phyloP scores from a whole-genome alignment of 2,329 filamentous ascomycete species.

The Simplicillium sp. region DNA sequence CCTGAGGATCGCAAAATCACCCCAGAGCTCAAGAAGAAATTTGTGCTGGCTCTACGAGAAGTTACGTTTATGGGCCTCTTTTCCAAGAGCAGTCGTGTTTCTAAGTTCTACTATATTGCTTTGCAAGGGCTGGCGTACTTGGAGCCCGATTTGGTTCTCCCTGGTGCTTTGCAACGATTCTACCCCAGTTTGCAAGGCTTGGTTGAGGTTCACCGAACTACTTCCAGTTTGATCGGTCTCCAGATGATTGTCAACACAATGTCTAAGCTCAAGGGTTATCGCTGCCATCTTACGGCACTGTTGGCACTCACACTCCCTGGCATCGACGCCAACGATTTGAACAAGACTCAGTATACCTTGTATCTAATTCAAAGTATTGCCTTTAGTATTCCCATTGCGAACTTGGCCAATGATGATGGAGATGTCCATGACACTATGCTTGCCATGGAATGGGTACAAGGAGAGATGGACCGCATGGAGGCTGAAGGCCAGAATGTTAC shows the following conservation, averaged over 20 bases:
- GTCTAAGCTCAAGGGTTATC: conserved; percentile 87
- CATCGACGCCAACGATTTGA: conserved; percentile 94
- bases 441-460: conserved; percentile 88
- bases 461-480: conserved; percentile 91
- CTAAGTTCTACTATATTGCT: conserved; percentile 84
- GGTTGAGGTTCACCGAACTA: conserved; percentile 93
- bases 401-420: conserved; percentile 51
- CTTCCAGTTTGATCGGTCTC: conserved; percentile 82
- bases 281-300: conserved; percentile 89
- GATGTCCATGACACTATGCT: conserved; percentile 64
- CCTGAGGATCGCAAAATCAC: conserved; percentile 73
- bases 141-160: conserved; percentile 84
- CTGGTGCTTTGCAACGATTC: conserved; percentile 87
- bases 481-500: conserved; percentile 74
- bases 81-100: conserved; percentile 84
- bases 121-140: conserved; percentile 83
- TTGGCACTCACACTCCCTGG: conserved; percentile 89
- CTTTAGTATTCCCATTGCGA: conserved; percentile 89
- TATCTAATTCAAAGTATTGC: conserved; percentile 93
- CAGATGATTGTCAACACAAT: conserved; percentile 90
- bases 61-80: conserved; percentile 98
- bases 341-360: conserved; percentile 90
- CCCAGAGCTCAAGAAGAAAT: conserved; percentile 72
- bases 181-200: conserved; percentile 95
- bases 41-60: conserved; percentile 81